Base-by-base conservation (phyloP, 2,329 filamentous ascomycete species). In the Epichloe scottii region DNA sequence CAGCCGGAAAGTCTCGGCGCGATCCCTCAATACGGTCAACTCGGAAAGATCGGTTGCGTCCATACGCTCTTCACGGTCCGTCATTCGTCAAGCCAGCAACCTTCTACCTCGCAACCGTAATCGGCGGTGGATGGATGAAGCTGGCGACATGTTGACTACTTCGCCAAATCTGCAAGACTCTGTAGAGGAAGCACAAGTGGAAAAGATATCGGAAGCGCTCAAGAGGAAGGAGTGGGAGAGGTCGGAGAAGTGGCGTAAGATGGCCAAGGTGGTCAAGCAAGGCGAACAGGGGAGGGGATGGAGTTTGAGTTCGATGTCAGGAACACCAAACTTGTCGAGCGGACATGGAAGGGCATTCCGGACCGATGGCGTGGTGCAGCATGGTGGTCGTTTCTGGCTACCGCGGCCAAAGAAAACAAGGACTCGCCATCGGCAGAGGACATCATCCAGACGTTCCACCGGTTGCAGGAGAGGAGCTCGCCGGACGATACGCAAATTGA, bases 321-420 rank as follows among this genome's bases (percentile, higher is more conserved):
- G 56, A 87, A 85, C 63, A 76, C 86, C n/a, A 90, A 96, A 66
- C 73, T 98, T 42, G 83, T 95, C 53, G 85, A 90, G 57, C 81
- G 93, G 51, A 94, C 89, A 1, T 98, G 93, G 93, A 98, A 98
- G 65, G 93, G 93, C 33, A 95, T 98, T 56, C 93, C 93, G 0
- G 93, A 98, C 67, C 82, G 89, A 55, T 98, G 93, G 93, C 85
- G 93, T 48, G 81, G 85, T 34, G 85, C 88, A 1, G 93, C 91
- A 2, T 98, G 93, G 93, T 91, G 91, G 70, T 89, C 89, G 4
- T 98, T 98, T 63, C 77, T 98, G 30, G 78, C 82, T 6, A 73
- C 85, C 8, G 91, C 87, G 56, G 89, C 89, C 35, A 82, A 78
- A 61, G 79, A 79, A 55, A 69, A 74, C 48, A 74, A 79, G n/a